A percentile compares a stretch with the other conserved stretches of the same genome.
Conservation (phyloP, 169 alveolate species). For the Plasmodium vivax region DNA sequence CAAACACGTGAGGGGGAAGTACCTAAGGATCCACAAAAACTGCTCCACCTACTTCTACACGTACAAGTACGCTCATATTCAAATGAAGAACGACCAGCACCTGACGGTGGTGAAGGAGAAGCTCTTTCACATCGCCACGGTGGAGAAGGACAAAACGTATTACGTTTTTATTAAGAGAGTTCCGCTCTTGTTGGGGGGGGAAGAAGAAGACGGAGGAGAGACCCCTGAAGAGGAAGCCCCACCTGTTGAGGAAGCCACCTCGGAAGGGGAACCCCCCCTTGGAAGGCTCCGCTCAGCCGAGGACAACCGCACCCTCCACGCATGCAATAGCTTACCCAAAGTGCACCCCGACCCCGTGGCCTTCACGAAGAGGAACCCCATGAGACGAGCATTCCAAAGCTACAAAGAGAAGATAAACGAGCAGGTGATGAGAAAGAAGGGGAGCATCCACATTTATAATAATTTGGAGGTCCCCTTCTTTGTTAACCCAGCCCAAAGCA, state of each 20-base stretch:
- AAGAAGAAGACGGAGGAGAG: neutral
- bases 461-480: constrained; percentile 48
- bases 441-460: constrained; percentile 22
- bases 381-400: neutral
- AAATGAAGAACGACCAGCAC: neutral
- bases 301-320: neutral
- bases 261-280: neutral
- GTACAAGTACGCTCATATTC: neutral
- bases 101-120: constrained; percentile 1
- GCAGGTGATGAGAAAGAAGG: constrained; percentile 15
- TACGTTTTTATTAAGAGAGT: constrained; percentile 28
- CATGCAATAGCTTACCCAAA: neutral
- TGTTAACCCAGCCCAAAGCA: constrained; percentile 20
- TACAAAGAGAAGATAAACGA: constrained; percentile 25
- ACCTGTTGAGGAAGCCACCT: neutral
- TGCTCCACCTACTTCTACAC: constrained; percentile 29
- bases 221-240: neutral
- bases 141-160: constrained; percentile 46
- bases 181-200: neutral
- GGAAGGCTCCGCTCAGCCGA: neutral
- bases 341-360: neutral
- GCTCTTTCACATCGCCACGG: constrained; percentile 10
- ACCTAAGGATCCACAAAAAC: constrained; percentile 20
- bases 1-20: constrained; percentile 26
- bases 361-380: neutral